Conservation (phyloP, 805 yeast genomes). For the Spathaspora boniae region DNA sequence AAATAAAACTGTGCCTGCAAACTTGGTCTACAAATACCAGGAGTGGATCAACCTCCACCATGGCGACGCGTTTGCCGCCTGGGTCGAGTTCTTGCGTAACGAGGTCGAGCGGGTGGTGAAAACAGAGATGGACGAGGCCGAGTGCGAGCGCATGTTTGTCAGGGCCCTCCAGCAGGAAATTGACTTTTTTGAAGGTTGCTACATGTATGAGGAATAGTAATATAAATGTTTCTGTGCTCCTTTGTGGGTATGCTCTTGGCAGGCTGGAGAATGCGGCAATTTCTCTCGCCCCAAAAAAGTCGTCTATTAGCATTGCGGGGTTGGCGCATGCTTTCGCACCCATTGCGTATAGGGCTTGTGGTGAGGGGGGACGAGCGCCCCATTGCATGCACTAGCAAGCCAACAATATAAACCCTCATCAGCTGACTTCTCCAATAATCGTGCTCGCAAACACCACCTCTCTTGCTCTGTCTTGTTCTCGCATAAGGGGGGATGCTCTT, state of each 20-base stretch:
- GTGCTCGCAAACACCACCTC: background rate
- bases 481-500: background rate
- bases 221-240: background rate
- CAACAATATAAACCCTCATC: too few species aligned
- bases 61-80: slow-evolving; percentile 43
- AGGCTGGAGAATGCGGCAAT: too few species aligned
- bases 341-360: too few species aligned
- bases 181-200: slow-evolving; percentile 48
- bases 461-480: slow-evolving; percentile 1
- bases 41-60: slow-evolving; percentile 54
- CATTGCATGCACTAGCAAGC: too few species aligned
- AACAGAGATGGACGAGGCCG: slow-evolving; percentile 17
- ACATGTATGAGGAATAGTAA: slow-evolving; percentile 17
- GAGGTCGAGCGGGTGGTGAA: slow-evolving; percentile 41
- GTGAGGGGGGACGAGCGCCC: too few species aligned
- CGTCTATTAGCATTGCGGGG: too few species aligned
- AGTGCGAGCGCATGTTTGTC: slow-evolving; percentile 24
- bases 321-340: too few species aligned
- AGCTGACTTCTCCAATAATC: too few species aligned
- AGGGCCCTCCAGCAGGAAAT: slow-evolving; percentile 38
- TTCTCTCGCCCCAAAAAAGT: too few species aligned
- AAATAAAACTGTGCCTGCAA: slow-evolving; percentile 16
- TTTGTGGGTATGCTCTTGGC: background rate
- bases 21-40: slow-evolving; percentile 41
- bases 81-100: slow-evolving; percentile 44